Conservation (phyloP, 169 alveolate species). For the Amoebophrya sp. region DNA sequence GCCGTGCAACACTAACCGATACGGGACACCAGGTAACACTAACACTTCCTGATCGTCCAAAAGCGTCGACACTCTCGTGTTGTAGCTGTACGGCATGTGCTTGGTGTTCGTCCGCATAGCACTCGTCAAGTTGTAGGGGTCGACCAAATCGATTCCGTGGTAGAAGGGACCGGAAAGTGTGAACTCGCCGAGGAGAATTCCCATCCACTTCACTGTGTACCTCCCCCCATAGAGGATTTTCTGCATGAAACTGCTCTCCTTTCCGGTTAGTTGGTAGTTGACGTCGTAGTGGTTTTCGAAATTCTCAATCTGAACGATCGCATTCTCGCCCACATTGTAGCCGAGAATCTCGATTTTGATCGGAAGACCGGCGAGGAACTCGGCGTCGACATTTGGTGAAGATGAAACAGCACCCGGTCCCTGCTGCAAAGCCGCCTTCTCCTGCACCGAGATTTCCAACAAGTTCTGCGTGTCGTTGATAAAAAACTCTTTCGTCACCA, state of each 20-base stretch:
- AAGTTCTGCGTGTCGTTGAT: conserved; percentile 11
- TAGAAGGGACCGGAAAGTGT: background rate
- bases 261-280: background rate
- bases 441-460: background rate
- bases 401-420: background rate
- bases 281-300: background rate
- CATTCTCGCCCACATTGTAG: background rate
- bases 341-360: background rate
- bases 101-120: background rate
- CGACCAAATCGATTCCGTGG: background rate
- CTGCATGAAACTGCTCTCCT: background rate
- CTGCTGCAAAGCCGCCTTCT: background rate
- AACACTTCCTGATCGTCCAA: background rate
- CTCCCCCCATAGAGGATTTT: background rate
- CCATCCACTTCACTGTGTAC: background rate
- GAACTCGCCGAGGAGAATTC: background rate
- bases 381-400: background rate
- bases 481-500: background rate
- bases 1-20: background rate
- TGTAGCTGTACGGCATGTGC: background rate
- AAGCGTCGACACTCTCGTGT: background rate
- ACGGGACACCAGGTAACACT: background rate
- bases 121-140: background rate
- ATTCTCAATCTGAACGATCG: background rate
- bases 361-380: background rate